Evolutionary conservation across 225 moss, liverwort and hornwort genomes (phyloP).

Genomic region (Physcomitrium patens): DNA sequence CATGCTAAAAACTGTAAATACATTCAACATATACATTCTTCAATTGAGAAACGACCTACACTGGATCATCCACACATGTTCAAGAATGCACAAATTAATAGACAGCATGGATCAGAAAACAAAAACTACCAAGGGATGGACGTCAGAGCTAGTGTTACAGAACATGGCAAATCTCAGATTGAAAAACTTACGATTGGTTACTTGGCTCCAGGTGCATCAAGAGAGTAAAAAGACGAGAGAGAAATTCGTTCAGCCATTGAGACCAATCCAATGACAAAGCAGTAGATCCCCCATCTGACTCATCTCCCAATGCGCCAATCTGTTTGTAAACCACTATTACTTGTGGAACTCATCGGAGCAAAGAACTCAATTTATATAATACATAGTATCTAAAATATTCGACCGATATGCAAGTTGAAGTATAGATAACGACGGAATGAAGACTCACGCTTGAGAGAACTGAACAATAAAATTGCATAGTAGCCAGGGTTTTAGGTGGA

Average conservation of each 20-base stretch:
- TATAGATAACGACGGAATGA: slow-evolving; percentile 19
- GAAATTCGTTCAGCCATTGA: slow-evolving; percentile 96
- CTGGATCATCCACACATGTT: slow-evolving; percentile 24
- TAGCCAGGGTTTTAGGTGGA: slow-evolving; percentile 98
- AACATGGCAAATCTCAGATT: slow-evolving; percentile 37
- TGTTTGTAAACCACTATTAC: slow-evolving; percentile 49
- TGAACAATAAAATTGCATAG: slow-evolving; percentile 95
- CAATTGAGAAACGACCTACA: slow-evolving; percentile 8
- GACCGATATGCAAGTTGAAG: slow-evolving; percentile 11
- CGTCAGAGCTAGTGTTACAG: slow-evolving; percentile 15
- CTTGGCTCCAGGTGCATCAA: slow-evolving; percentile 94
- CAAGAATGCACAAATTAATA: slow-evolving; percentile 19
- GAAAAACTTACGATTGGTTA: slow-evolving; percentile 83
- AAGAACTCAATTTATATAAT: slow-evolving; percentile 23
- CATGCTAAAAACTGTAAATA: not conserved
- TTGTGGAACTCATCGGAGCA: slow-evolving; percentile 21
- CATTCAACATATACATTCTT: slow-evolving; percentile 12
- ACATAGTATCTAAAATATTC: slow-evolving; percentile 22
- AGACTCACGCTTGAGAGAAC: slow-evolving; percentile 88
- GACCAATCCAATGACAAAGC: slow-evolving; percentile 94
- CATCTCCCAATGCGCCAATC: slow-evolving; percentile 88
- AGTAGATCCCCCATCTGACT: slow-evolving; percentile 87
- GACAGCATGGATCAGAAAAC: not conserved
- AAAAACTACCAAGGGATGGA: slow-evolving; percentile 17
- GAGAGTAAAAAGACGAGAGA: slow-evolving; percentile 94